Conservation (phyloP, 2,329 filamentous ascomycete species). For the Mollisiaceae sp. region DNA sequence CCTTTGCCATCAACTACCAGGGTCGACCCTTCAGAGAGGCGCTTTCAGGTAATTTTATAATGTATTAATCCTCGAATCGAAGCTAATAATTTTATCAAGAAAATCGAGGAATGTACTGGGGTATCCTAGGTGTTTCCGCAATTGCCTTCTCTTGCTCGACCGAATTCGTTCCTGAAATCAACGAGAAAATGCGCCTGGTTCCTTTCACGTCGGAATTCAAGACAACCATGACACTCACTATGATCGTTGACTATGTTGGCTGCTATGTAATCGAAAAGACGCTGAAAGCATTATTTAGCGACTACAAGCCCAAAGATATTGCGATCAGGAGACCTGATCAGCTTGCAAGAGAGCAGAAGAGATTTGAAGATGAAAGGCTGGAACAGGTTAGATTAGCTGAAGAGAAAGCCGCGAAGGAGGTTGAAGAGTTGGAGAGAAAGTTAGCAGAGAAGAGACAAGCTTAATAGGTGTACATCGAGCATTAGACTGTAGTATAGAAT, state of each 20-base stretch:
- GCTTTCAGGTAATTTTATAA: slow-evolving; percentile 61
- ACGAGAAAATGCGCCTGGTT: slow-evolving; percentile 89
- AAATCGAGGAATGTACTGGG: slow-evolving; percentile 98
- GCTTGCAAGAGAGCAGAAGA: slow-evolving; percentile 72
- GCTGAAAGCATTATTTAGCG: slow-evolving; percentile 85
- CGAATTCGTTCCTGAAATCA: slow-evolving; percentile 94
- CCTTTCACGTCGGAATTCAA: slow-evolving; percentile 92
- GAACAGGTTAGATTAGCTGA: slow-evolving; percentile 55
- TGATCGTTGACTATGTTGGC: slow-evolving; percentile 84
- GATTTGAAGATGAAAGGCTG: slow-evolving; percentile 64
- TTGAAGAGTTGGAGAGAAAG: slow-evolving; percentile 62
- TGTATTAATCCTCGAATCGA: slow-evolving; percentile 11
- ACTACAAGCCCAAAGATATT: slow-evolving; percentile 93
- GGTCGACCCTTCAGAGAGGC: slow-evolving; percentile 96
- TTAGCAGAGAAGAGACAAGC: slow-evolving; percentile 49
- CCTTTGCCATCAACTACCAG: slow-evolving; percentile 99
- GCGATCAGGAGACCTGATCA: slow-evolving; percentile 86
- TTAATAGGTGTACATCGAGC: slow-evolving; percentile 17
- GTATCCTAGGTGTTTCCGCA: slow-evolving; percentile 84
- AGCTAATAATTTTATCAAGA: slow-evolving; percentile 22
- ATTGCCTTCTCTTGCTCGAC: slow-evolving; percentile 95
- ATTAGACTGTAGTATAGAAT: slow-evolving; percentile 32
- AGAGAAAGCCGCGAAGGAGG: slow-evolving; percentile 57
- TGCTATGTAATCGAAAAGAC: slow-evolving; percentile 89
- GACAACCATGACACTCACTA: slow-evolving; percentile 78